Evolutionary conservation across 2,329 filamentous ascomycete genomes (phyloP).

Genomic region (Tympanopsis confertula): DNA sequence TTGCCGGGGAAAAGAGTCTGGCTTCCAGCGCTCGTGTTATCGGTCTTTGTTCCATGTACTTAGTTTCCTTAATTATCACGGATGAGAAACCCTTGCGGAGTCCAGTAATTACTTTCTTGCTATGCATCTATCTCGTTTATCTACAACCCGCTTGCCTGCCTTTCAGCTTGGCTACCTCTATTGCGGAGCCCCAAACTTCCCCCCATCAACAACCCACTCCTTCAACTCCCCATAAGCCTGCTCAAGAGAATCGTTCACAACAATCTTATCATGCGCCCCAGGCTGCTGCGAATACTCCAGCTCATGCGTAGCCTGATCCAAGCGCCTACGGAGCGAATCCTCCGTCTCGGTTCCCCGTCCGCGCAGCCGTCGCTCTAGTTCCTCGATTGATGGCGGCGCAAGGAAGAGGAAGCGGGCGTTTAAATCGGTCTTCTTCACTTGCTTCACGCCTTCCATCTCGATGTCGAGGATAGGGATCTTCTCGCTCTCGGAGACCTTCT

Average conservation of each 20-base stretch:
- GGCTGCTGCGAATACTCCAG: conserved; percentile 60
- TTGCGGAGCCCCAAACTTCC: conserved; percentile 16
- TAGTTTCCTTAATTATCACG: conserved; percentile 19
- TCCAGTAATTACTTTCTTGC: no score
- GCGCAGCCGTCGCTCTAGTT: conserved; percentile 63
- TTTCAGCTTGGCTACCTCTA: no score
- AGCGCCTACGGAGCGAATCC: conserved; percentile 54
- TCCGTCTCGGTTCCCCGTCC: conserved; percentile 71
- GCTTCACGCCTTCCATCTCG: conserved; percentile 97
- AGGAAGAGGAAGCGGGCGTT: conserved; percentile 76
- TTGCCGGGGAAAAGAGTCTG: no score
- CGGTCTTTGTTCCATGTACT: conserved; percentile 19
- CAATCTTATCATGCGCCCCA: conserved; percentile 53
- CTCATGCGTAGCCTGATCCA: conserved; percentile 63
- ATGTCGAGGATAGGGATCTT: conserved; percentile 80
- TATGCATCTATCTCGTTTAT: no score
- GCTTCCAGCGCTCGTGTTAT: no score
- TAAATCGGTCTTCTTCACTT: conserved; percentile 68
- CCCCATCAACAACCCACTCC: conserved; percentile 31
- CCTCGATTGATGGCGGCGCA: conserved; percentile 63
- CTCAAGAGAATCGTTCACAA: conserved; percentile 56
- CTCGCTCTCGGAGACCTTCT: conserved; percentile 59
- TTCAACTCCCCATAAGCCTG: conserved; percentile 38
- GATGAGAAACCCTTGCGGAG: no score
- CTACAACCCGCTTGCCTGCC: no score